Evolutionary conservation across 352 stramenopile genomes (phyloP), one percentile per base, ranked within the genome.

Genomic region (Globisporangium lucens): DNA sequence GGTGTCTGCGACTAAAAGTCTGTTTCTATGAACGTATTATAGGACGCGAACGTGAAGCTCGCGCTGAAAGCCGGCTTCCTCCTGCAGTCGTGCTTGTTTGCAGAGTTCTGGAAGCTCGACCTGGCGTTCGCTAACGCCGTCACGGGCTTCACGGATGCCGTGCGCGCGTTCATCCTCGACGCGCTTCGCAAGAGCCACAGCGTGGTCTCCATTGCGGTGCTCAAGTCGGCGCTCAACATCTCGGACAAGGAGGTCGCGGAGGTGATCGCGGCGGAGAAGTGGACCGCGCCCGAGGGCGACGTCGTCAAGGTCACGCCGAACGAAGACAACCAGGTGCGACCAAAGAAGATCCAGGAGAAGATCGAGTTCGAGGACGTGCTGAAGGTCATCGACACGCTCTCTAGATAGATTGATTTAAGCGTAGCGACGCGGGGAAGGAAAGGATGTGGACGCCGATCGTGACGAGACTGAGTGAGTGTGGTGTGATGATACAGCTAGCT

Each of bases 321-420:
- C 74, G 80, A 87, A 53, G 78, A 90, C 69, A 96, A 96, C 81
- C 83, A 93, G 73, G 88, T 94, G 78, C 88, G 88, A 75, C 86
- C 85, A 51, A 93, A 90, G 74, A 94, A 94, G 75, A 75, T 96
- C 53, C 86, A 93, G 75, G 88, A 96, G 74, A 90, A 87, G 74
- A 90, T 96, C 65, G 78, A 89, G 73, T 89, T 92, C 69, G 82
- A 93, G 52, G 88, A 96, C 73, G 75, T 96, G 56, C 72, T 94
- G 63, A 91, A 96, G 80, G 84, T 90, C 76, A 91, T 96, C 64
- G 75, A 93, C 73, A 90, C 81, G 62, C 79, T 96, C 71, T 94
- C 85, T 76, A 90, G 79, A 90, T 95, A 93, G 82, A 83, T 86
- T 51, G 46, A 55, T 65, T 62, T 55, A 46, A 51, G 27, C 60